Conservation (phyloP, 2,329 filamentous ascomycete genomes). For the Colletotrichum brevisporum region DNA sequence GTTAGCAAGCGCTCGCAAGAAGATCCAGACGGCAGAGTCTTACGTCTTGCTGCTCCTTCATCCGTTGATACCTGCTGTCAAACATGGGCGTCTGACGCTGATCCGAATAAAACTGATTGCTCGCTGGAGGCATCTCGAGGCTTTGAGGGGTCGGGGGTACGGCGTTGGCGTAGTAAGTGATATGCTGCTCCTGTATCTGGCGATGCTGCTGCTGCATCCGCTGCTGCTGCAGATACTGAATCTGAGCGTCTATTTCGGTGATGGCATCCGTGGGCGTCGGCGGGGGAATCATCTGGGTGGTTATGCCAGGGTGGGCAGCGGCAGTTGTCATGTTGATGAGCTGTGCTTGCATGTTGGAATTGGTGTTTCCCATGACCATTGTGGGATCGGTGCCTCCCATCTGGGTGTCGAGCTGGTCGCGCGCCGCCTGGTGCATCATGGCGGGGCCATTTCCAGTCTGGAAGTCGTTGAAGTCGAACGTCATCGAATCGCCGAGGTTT, state of each 20-base stretch:
- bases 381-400: constrained; percentile 63
- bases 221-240: constrained; percentile 76
- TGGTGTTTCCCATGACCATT: constrained; percentile 50
- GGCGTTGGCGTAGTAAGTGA: constrained; percentile 63
- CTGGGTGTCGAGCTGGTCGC: constrained; percentile 62
- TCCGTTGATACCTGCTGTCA: constrained; percentile 73
- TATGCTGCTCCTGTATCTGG: constrained; percentile 69
- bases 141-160: constrained; percentile 87
- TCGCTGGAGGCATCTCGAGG: constrained; percentile 78
- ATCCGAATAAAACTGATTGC: constrained; percentile 71
- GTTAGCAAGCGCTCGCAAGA: constrained; percentile 46
- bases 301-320: constrained; percentile 60
- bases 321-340: constrained; percentile 64
- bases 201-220: constrained; percentile 73
- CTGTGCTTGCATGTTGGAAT: constrained; percentile 54
- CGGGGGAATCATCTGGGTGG: constrained; percentile 61
- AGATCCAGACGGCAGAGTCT: constrained; percentile 46
- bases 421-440: constrained; percentile 55
- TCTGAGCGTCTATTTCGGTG: constrained; percentile 74
- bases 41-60: constrained; percentile 79
- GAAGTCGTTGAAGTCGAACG: constrained; percentile 73
- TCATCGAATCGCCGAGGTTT: constrained; percentile 66
- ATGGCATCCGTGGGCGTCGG: constrained; percentile 66
- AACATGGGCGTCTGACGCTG: constrained; percentile 72
- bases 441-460: constrained; percentile 54